phyloP scores from a whole-genome alignment of 331 rosid genomes.

The Malus hybrid region DNA sequence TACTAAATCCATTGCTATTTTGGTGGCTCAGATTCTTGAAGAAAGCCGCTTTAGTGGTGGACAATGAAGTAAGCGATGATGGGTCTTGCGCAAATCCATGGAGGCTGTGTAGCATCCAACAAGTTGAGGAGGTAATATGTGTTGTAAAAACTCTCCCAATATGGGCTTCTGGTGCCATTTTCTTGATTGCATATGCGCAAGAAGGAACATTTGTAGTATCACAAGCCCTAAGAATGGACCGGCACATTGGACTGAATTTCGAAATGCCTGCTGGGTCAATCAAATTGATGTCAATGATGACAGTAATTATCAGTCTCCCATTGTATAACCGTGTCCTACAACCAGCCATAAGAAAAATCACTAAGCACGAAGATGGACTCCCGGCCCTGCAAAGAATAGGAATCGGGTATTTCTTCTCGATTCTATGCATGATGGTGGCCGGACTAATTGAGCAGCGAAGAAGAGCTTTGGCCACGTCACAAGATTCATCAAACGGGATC shows the following conservation, averaged over 20 bases:
- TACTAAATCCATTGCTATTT: neutral
- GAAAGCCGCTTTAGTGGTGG: slow-evolving; percentile 36
- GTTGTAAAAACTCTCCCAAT: slow-evolving; percentile 28
- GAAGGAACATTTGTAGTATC: slow-evolving; percentile 21
- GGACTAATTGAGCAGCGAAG: slow-evolving; percentile 27
- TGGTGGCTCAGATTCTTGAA: slow-evolving; percentile 25
- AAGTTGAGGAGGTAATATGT: slow-evolving; percentile 39
- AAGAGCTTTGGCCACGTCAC: slow-evolving; percentile 7
- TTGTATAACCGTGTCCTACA: slow-evolving; percentile 15
- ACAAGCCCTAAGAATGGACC: slow-evolving; percentile 42
- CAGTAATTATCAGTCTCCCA: slow-evolving; percentile 14
- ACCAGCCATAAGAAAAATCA: slow-evolving; percentile 8
- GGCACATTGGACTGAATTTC: slow-evolving; percentile 17
- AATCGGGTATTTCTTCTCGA: slow-evolving; percentile 10
- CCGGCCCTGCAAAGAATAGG: slow-evolving; percentile 15
- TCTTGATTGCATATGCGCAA: slow-evolving; percentile 2
- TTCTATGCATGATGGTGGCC: slow-evolving; percentile 7
- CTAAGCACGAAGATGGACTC: slow-evolving; percentile 17
- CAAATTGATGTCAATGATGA: slow-evolving; percentile 19
- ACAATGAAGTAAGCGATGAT: slow-evolving; percentile 15
- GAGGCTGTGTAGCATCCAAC: slow-evolving; percentile 40
- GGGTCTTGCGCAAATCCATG: slow-evolving; percentile 26
- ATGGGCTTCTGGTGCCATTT: slow-evolving; percentile 32
- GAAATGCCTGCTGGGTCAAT: slow-evolving; percentile 32
- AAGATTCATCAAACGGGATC: neutral